Conservation (phyloP, 202 grass and related monocot species). For the Panicum virgatum region DNA sequence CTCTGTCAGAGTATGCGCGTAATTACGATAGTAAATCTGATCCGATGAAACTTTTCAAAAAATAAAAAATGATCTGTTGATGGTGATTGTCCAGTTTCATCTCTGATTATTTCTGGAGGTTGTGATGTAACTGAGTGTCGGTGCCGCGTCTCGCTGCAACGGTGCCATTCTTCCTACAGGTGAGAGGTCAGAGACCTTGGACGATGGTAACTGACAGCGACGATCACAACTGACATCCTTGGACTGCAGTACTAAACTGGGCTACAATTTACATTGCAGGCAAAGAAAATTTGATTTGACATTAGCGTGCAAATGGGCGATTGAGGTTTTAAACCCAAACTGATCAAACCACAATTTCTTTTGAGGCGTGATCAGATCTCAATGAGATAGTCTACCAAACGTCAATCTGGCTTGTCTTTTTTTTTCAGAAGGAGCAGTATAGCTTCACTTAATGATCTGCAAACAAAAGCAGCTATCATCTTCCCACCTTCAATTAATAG, state of each 20-base stretch:
- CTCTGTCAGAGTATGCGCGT: background rate
- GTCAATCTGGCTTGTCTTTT: background rate
- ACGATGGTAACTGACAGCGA: constrained; percentile 31
- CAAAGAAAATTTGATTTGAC: background rate
- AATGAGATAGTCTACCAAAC: constrained; percentile 1
- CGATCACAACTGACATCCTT: background rate
- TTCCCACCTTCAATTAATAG: background rate
- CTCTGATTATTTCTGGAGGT: background rate
- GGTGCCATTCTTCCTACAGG: background rate
- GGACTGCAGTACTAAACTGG: background rate
- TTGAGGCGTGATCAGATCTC: background rate
- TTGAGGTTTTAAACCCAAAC: background rate
- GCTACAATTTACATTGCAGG: background rate
- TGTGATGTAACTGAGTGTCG: constrained; percentile 19
- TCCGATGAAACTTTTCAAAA: too few species aligned
- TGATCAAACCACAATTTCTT: background rate
- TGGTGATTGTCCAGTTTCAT: background rate
- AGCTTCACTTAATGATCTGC: constrained; percentile 20
- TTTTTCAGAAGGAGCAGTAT: background rate
- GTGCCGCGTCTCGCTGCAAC: constrained; percentile 19
- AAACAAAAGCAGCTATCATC: constrained; percentile 1
- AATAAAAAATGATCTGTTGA: background rate
- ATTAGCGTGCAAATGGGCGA: background rate
- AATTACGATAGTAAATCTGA: background rate
- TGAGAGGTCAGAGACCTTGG: constrained; percentile 4